Base-by-base conservation (phyloP, 2,329 filamentous ascomycete genomes). In the Albifimbria verrucaria region DNA sequence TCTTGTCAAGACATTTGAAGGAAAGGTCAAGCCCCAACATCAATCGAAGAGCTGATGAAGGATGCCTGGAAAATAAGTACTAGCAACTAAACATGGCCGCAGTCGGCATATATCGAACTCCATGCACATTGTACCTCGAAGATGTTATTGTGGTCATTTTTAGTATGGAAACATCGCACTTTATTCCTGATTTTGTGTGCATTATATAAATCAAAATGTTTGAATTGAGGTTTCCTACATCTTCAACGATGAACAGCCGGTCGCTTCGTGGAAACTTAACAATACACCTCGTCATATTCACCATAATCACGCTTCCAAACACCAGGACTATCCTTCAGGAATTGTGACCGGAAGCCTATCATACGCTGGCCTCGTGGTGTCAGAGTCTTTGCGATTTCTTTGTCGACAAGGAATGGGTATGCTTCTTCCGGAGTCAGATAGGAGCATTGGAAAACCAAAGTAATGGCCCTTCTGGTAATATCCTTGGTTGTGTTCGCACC, bases 401-500 rank as follows among this genome's bases (percentile, higher is more conserved):
- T 48, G 20, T 51, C 41, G n/a, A 58, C 44, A 7, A 54, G 18
- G 36, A 56, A 53, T 3, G 56, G 51, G 23, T 54, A 51, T 2
- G 56, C 52, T 41, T 58, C 56, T 18, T 56, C 56, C 2, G 56
- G 56, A 2, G 56, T 56, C 3, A 58, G 52, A 28, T 52, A 56
- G 1, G 50, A 54, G 48, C 52, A 49, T 20, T 53, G 50, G 32
- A 55, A 53, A 18, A 52, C 49, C 12, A 55, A 36, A 20, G 52
- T 47, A 7, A 57, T 36, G 7, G 43, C 51, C 42, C 53, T 50
- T 25, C 54, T 52, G 17, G 24, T 46, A 4, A 21, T 23, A 41
- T 54, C 50, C 17, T 42, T 25, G 7, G 66, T 68, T 28, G n/a
- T 51, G 53, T 68, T 68, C 10, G 55, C 62, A n/a, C 66, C 66